Evolutionary conservation across 1,284 basidiomycete genomes (phyloP), one percentile per base, ranked within the genome.

Genomic region (Cystobasidiaceae sp.): DNA sequence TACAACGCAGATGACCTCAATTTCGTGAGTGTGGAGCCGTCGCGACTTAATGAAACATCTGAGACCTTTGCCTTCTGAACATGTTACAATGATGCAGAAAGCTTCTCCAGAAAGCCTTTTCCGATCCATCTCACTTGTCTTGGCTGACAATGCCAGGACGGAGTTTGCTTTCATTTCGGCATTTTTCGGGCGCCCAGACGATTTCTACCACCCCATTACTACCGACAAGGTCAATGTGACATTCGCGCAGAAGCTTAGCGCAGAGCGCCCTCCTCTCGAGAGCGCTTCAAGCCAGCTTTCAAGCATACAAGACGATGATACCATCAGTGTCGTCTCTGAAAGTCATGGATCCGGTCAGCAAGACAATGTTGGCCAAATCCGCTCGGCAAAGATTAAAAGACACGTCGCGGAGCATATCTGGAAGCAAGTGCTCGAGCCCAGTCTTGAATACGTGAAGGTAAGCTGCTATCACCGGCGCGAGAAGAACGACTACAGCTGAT

Each of bases 371-470:
- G 19, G 34, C 25, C 2, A 49, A 73, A 46, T 71, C 75, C 8
- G 77, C 23, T 37, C 69, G 64, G 87, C 86, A 76, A 83, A 85
- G 65, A 84, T 88, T 60, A 81, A 83, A 71, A 74, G 17, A 69
- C 74, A 69, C 71, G 66, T 76, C 4, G 75, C 78, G 17, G 79
- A 81, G 27, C 68, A 71, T 5, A 73, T 90, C 21, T 97, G 92
- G 91, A 93, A 92, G 77, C 88, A 90, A 73, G 84, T 94, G 32
- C 85, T 94, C 76, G 91, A 91, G 70, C 89, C 92, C 1, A 87
- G 89, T 5, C 78, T 93, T 56, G 88, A 89, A 66, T 93, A 93
- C 73, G 84, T 83, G 70, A 84, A 88, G 78, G 90, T 85, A 73
- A 51, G 79, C 74, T 44, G 19, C 15, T 13, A 21, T 15, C 2